Base-by-base conservation (phyloP, 139 green algal species). In the Penium margaritaceum region DNA sequence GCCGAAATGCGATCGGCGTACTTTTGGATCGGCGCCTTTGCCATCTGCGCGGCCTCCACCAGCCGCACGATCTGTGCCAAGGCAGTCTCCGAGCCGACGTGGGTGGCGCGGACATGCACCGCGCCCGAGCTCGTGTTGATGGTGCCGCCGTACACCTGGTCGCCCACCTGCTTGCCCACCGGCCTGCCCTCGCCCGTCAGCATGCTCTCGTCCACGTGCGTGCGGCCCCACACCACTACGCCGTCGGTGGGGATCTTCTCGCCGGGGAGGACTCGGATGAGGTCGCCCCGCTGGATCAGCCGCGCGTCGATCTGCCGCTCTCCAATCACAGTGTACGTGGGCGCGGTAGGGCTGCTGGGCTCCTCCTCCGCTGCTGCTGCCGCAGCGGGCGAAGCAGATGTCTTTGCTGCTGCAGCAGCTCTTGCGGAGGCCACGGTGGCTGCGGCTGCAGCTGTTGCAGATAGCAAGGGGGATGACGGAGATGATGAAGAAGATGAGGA, bases 11-110 rank as follows among this genome's bases (percentile, higher is more conserved):
- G n/a, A n/a, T n/a, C n/a, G n/a, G n/a, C n/a, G n/a, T n/a, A n/a
- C n/a, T n/a, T n/a, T 24, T 83, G 92, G 58, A 98, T 94, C n/a
- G 94, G 94, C 19, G 94, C 94, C 84, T 98, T 98, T 72, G 65
- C 84, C 83, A 96, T 85, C 85, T 99, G 94, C 30, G 94, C 94
- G 3, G 79, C 68, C 81, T 96, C 90, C 63, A 99, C 94, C 63
- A 99, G 87, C 1, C 87, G 81, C 38, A 98, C 92, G 44, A 99
- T 98, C 76, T 96, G 90, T 0, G 64, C 63, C 27, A 80, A 36
- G 29, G 67, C 65, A 15, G 82, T 83, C 19, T 87, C 82, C 1
- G 58, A 54, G 35, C 83, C 83, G 15, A 87, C 64, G 5, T 46
- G 66, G 2, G 46, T 75, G 4, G 76, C 83, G 0, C 47, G 54